Conservation (phyloP, 1,284 basidiomycete genomes). For the Cerrena zonata region DNA sequence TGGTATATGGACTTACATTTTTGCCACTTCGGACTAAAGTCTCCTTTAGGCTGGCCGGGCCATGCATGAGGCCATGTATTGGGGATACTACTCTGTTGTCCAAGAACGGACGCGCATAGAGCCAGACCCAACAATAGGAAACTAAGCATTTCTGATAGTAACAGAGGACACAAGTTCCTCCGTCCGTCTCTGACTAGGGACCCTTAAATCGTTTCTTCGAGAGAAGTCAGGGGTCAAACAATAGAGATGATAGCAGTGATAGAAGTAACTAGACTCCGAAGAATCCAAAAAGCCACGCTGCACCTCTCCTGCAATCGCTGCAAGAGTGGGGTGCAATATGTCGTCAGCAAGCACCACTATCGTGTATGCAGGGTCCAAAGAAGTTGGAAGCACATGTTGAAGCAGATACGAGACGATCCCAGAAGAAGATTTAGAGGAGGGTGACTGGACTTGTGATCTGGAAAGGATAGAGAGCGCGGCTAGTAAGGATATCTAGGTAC, state of each 20-base stretch:
- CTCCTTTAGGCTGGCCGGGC: slow-evolving; percentile 8
- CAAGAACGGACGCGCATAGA: not conserved
- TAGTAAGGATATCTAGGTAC: too few relatives aligned
- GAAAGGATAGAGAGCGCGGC: not conserved
- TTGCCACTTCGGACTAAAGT: slow-evolving; percentile 11
- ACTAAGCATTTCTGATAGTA: not conserved
- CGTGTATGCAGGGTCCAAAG: not conserved
- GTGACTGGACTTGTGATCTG: not conserved
- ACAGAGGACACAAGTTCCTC: not conserved
- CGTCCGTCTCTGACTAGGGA: not conserved
- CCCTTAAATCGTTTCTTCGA: not conserved
- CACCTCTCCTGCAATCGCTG: too few relatives aligned
- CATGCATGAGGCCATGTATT: slow-evolving; percentile 9
- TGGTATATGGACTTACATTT: slow-evolving; percentile 4
- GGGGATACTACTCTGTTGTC: slow-evolving; percentile 1
- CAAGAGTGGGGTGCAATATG: too few relatives aligned
- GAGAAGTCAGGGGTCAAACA: not conserved
- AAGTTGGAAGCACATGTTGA: not conserved
- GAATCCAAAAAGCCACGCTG: too few relatives aligned
- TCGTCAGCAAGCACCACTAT: not conserved
- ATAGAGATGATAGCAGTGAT: not conserved
- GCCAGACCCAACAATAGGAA: not conserved
- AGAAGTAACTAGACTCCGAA: not conserved
- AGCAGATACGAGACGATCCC: not conserved
- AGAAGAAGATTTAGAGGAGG: not conserved